Evolutionary conservation across 2,329 filamentous ascomycete species (phyloP).

Genomic region (Penicillium sumatraense): DNA sequence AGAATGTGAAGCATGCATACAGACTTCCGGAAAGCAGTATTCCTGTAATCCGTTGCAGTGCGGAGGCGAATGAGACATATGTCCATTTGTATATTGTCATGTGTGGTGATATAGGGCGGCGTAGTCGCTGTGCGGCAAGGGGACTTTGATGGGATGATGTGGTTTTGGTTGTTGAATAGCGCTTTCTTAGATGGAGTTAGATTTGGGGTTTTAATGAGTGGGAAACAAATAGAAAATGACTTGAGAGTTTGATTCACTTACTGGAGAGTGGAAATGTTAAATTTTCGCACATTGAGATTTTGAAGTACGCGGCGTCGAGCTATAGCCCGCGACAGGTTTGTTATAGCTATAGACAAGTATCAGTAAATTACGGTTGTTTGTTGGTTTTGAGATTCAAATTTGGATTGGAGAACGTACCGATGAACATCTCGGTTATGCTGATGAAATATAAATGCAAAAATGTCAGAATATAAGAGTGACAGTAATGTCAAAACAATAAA

Average conservation of each 20-base stretch:
- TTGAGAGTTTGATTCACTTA: too few species aligned
- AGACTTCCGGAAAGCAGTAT: conserved; percentile 68
- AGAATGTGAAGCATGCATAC: conserved; percentile 76
- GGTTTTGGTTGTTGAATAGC: conserved; percentile 4
- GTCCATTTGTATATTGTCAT: conserved; percentile 79
- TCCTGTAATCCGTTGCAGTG: conserved; percentile 79
- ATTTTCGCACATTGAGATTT: neutral
- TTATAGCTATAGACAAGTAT: neutral
- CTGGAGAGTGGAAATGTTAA: neutral
- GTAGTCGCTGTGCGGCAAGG: conserved; percentile 75
- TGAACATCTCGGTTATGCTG: neutral
- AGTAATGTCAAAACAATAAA: too few species aligned
- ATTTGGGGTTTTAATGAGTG: too few species aligned
- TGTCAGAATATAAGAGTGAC: too few species aligned
- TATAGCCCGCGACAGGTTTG: neutral
- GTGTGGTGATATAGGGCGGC: conserved; percentile 80
- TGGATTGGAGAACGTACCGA: neutral
- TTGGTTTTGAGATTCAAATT: neutral
- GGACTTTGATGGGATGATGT: conserved; percentile 2
- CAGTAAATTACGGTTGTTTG: neutral
- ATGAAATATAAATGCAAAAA: neutral
- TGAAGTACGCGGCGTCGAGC: neutral
- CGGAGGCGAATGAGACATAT: conserved; percentile 76
- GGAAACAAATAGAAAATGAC: too few species aligned
- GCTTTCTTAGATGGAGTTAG: neutral